Evolutionary conservation across 2,329 filamentous ascomycete species (phyloP).

Genomic region (Aspergillus pseudonomiae): DNA sequence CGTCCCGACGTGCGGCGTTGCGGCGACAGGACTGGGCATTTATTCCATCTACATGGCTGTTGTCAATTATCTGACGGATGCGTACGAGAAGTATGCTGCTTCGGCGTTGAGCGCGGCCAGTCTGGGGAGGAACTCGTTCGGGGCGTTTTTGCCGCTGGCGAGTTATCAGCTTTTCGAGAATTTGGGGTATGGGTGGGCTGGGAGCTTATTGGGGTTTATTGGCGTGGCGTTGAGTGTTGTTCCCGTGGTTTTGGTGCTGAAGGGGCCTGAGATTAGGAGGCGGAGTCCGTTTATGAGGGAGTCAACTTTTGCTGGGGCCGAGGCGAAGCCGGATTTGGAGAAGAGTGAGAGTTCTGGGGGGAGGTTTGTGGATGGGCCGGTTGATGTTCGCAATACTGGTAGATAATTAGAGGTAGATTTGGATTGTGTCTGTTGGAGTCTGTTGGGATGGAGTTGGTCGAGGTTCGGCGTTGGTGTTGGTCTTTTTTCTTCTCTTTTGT

Average conservation of each 20-base stretch:
- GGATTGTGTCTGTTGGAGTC: not conserved
- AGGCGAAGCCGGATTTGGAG: slow-evolving; percentile 5
- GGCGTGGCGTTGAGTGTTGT: slow-evolving; percentile 43
- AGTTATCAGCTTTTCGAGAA: slow-evolving; percentile 44
- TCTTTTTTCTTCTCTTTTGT: not conserved
- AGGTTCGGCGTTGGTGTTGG: no score
- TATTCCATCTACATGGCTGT: slow-evolving; percentile 52
- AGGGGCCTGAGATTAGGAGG: slow-evolving; percentile 43
- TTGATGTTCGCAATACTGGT: not conserved
- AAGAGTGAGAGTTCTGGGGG: not conserved
- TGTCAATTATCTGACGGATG: slow-evolving; percentile 53
- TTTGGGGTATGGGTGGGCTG: slow-evolving; percentile 49
- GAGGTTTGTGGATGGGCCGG: not conserved
- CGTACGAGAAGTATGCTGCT: slow-evolving; percentile 53
- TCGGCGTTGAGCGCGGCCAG: slow-evolving; percentile 51
- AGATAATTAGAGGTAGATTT: not conserved
- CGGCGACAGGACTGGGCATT: slow-evolving; percentile 45
- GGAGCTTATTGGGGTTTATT: slow-evolving; percentile 48
- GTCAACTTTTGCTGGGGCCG: slow-evolving; percentile 23
- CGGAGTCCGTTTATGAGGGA: slow-evolving; percentile 36
- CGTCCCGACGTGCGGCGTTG: slow-evolving; percentile 35
- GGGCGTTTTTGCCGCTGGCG: slow-evolving; percentile 50
- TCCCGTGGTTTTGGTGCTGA: slow-evolving; percentile 45
- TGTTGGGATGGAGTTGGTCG: not conserved
- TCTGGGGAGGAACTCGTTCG: slow-evolving; percentile 49